Base-by-base conservation (phyloP, 495 filamentous ascomycete genomes). In the Lasiosphaeria hispida region DNA sequence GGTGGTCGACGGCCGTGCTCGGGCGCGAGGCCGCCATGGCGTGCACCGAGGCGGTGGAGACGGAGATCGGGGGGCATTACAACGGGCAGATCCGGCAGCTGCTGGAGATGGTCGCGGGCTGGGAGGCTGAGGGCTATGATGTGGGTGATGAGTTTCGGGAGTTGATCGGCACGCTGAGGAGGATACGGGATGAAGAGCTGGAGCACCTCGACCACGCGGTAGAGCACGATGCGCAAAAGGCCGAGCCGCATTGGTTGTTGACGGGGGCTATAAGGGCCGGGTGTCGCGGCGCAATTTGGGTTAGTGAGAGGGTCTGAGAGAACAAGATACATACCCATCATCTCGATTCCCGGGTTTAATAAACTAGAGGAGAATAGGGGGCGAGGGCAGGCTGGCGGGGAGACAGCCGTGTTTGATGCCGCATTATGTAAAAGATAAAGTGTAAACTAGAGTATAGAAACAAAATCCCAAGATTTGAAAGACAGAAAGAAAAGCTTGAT, bases 31-130 rank as follows among this genome's bases (percentile, higher is more conserved):
- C 94, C 0, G 92, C 94, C 3, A 98, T 98, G 94, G 94, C 95
- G 18, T 98, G 94, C 68, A 98, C 94, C 10, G 94, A 98, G 74
- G 94, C 94, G 5, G 92, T 98, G 33, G 94, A 98, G 77, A 98
- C 95, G 33, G 94, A 97, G 77, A 98, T 98, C 61, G 94, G 95
- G 0, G 83, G 83, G 13, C 94, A 98, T 72, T 98, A 98, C 69
- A 98, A 98, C 70, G 86, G 85, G 40, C 94, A 98, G 75, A 88
- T 98, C 35, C 73, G 89, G 48, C 78, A 80, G 39, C 76, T 98
- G 65, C 66, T 97, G 33, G 83, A 84, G 55, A 97, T 96, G 90
- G 79, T 90, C 60, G 78, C 82, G 34, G 81, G 86, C 67, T 81
- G 80, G 79, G 74, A 82, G 66, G 63, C 68, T 15, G 68, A 78